Evolutionary conservation across 2,329 filamentous ascomycete species (phyloP).

Genomic region (Colletotrichum scovillei): DNA sequence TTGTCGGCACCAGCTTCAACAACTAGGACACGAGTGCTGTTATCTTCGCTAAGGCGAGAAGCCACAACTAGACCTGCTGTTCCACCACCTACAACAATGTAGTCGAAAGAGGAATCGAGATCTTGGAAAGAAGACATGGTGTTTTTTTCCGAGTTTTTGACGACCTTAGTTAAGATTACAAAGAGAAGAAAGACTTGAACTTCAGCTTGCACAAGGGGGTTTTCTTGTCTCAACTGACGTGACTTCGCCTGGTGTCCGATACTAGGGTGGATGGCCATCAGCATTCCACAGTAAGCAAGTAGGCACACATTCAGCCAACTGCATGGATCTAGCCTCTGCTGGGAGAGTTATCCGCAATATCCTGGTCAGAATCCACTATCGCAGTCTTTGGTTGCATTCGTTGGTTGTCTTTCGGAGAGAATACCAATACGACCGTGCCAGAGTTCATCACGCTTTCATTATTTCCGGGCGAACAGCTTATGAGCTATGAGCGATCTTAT

Average conservation of each 20-base stretch:
- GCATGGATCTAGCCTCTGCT: neutral
- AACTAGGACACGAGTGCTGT: conserved; percentile 38
- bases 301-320: neutral
- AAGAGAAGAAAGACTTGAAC: neutral
- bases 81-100: conserved; percentile 46
- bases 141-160: neutral
- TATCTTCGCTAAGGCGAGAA: conserved; percentile 44
- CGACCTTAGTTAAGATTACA: neutral
- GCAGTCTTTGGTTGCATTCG: neutral
- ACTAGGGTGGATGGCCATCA: neutral
- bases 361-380: neutral
- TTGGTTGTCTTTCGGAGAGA: neutral
- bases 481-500: neutral
- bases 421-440: neutral
- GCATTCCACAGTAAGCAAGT: neutral
- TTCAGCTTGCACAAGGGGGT: neutral
- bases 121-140: neutral
- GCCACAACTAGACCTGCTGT: conserved; percentile 47
- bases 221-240: neutral
- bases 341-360: neutral
- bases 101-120: conserved; percentile 35
- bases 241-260: neutral
- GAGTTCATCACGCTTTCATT: neutral
- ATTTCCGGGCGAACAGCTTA: neutral
- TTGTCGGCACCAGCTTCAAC: conserved; percentile 41